These are phyloP conservation scores for Phytophthora constricta DNA, from an alignment of 352 stramenopile genomes.

Conservation along the genomic window DNA sequence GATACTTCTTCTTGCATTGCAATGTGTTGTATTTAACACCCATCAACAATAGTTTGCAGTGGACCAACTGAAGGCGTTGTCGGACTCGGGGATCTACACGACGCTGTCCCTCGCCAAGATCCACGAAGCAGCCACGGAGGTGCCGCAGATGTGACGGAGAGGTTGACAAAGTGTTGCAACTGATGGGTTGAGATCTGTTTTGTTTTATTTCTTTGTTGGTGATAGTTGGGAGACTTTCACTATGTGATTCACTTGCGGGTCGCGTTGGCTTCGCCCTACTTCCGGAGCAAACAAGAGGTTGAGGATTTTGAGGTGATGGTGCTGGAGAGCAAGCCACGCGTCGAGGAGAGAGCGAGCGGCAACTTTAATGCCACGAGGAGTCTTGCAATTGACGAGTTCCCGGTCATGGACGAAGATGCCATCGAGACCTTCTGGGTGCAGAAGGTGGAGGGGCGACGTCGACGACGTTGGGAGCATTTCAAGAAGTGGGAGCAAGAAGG, in stretches of 20 bases:
- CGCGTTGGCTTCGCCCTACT: conserved; percentile 71
- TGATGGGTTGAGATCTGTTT: not conserved
- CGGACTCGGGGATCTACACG: conserved; percentile 76
- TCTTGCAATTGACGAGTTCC: conserved; percentile 88
- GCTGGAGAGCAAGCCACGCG: conserved; percentile 61
- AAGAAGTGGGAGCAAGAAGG: conserved; percentile 46
- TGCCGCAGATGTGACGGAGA: conserved; percentile 10
- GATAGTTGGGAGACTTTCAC: conserved; percentile 78
- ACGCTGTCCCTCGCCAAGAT: conserved; percentile 62
- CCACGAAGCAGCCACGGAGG: conserved; percentile 61
- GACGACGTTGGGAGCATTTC: conserved; percentile 52
- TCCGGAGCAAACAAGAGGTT: conserved; percentile 54
- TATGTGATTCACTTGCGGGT: conserved; percentile 78
- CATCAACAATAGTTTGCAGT: conserved; percentile 59
- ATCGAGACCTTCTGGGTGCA: conserved; percentile 82
- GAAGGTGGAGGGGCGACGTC: conserved; percentile 64
- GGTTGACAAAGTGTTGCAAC: not conserved
- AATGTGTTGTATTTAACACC: no score
- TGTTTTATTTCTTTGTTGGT: not conserved
- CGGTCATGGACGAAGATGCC: conserved; percentile 81
- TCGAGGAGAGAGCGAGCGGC: conserved; percentile 22
- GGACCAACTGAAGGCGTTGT: conserved; percentile 58
- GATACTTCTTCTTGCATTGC: not conserved
- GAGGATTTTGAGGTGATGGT: conserved; percentile 84
- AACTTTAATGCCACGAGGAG: conserved; percentile 47